Base-by-base conservation (phyloP, 139 green algal species). In the Pleodorina starrii region DNA sequence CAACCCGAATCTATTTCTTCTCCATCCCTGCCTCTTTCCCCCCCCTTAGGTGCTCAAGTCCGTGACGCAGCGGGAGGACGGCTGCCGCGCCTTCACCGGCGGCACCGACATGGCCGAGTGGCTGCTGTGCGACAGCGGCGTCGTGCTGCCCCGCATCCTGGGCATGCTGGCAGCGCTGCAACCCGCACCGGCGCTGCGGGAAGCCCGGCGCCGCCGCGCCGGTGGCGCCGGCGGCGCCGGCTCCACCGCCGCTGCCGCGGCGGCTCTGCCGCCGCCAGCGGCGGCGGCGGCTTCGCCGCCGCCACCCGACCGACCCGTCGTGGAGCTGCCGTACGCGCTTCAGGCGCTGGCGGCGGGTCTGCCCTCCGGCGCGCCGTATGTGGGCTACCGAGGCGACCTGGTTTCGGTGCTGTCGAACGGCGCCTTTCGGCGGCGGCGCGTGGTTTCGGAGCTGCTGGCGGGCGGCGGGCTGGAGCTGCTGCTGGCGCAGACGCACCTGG, bases 321-420 rank as follows among this genome's bases (percentile, higher is more conserved):
- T 90, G 14, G 66, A 69, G 82, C 82, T 88, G 23, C 82, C 82
- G 44, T 3, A 16, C 11, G 32, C 9, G 7, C 82, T 88, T 25
- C 14, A 11, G 7, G 9, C 40, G 6, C 35, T 79, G 4, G 42
- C 82, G 32, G 11, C 5, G 46, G 82, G 82, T 5, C 51, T 80
- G 6, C 77, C 77, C 7, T 3, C 40, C 86, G 17, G 46, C 21
- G 51, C 83, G 29, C 93, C 93, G 0, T 98, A 98, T 89, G 27
- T 79, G 0, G 96, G 95, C n/a, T 97, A 95, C 85, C 86, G 95
- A 19, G 92, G 92, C 21, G 96, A 98, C 78, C 25, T 98, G n/a
- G 46, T 98, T 76, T 90, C 92, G 60, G 86, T 95, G n/a, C 85
- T 98, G 43, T 92, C 93, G 36, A 98, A 97, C 59, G 83, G 87